Evolutionary conservation across 177 flowering plant genomes (phyloP).

Genomic region (Vitis hybrid): DNA sequence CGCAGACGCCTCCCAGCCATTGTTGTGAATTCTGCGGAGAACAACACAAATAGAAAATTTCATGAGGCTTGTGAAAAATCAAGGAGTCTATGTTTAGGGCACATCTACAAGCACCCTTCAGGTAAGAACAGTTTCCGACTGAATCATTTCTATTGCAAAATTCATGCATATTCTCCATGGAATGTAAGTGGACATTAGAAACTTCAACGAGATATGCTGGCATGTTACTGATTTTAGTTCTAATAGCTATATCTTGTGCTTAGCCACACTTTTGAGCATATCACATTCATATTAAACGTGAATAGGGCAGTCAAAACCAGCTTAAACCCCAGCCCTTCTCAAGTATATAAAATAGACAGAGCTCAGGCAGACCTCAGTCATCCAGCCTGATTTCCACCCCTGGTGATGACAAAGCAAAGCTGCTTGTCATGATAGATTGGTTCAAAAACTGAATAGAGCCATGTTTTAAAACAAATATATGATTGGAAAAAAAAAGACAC

Average conservation of each 20-base stretch:
- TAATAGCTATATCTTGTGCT: too few species aligned
- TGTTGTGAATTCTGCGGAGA: slow-evolving; percentile 79
- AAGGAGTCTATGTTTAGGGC: too few species aligned
- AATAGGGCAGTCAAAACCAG: not conserved
- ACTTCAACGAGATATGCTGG: not conserved
- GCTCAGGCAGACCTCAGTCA: not conserved
- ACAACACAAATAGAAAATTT: not conserved
- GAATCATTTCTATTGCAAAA: too few species aligned
- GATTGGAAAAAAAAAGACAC: too few species aligned
- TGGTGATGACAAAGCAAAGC: not conserved
- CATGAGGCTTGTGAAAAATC: too few species aligned
- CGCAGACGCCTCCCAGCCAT: slow-evolving; percentile 99
- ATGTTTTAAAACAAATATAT: not conserved
- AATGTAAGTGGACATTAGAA: not conserved
- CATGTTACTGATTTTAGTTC: not conserved
- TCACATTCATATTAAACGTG: too few species aligned
- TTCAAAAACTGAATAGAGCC: not conserved
- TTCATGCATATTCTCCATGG: too few species aligned
- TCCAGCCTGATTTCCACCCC: not conserved
- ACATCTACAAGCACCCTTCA: too few species aligned
- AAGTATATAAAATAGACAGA: too few species aligned
- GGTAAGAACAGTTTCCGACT: too few species aligned
- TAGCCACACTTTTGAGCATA: too few species aligned
- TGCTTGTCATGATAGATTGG: not conserved
- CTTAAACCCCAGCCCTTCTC: not conserved